Conservation (phyloP, 306 rosid genomes). For the Pterocarpus santalinus region DNA sequence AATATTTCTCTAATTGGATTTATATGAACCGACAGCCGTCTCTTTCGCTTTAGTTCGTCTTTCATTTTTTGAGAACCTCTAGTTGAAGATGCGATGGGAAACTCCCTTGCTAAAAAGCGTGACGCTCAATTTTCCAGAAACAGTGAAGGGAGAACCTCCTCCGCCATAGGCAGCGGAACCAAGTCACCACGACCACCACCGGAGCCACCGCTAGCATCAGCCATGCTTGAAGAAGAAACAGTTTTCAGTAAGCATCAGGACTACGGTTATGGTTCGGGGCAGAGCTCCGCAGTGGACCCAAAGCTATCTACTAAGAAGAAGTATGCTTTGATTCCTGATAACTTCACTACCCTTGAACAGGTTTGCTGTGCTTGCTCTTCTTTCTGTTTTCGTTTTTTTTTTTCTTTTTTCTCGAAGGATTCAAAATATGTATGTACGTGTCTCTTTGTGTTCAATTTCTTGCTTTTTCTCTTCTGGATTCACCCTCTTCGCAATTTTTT, state of each 20-base stretch:
- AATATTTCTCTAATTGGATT: too few species aligned
- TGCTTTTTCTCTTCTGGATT: neutral
- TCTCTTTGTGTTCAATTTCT: neutral
- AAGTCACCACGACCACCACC: neutral
- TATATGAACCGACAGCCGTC: too few species aligned
- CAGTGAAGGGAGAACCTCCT: neutral
- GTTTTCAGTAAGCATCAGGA: neutral
- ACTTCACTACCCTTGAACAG: slow-evolving; percentile 46
- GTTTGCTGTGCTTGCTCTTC: neutral
- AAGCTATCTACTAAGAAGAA: slow-evolving; percentile 30
- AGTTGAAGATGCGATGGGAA: slow-evolving; percentile 47
- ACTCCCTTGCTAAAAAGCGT: slow-evolving; percentile 1
- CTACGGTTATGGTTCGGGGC: neutral
- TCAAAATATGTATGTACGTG: neutral
- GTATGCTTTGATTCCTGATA: slow-evolving; percentile 49
- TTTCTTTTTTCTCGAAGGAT: neutral
- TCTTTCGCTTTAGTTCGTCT: neutral
- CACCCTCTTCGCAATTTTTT: neutral
- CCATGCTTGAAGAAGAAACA: neutral
- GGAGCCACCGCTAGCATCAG: neutral
- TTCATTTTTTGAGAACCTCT: neutral
- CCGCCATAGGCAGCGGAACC: neutral
- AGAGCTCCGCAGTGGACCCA: neutral
- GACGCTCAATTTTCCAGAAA: slow-evolving; percentile 3
- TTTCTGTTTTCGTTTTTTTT: neutral